Percentiles rank a stretch among this genome's conserved stretches.
phyloP scores from a whole-genome alignment of 1,284 basidiomycete species.

The Grifola frondosa region DNA sequence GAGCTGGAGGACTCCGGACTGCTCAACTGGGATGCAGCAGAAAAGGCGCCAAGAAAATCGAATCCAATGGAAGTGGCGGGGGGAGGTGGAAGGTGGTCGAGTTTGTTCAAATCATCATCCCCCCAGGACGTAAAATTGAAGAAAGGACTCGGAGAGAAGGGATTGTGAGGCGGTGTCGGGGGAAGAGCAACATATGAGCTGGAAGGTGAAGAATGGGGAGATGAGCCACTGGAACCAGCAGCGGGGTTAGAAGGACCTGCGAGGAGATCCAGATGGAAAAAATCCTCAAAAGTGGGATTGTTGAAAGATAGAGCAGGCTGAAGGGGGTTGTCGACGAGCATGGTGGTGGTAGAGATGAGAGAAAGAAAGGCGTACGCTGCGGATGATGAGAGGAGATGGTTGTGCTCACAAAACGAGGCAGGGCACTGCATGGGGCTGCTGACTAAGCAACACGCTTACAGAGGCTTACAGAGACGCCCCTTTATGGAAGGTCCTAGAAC shows the following conservation, averaged over 20 bases:
- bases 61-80: conserved; percentile 34
- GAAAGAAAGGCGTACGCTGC: no score
- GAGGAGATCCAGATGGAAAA: conserved; percentile 50
- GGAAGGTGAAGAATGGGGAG: conserved; percentile 38
- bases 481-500: no score
- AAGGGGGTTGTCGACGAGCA: conserved; percentile 35
- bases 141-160: conserved; percentile 34
- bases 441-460: no score
- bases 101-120: conserved; percentile 44
- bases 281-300: conserved; percentile 42
- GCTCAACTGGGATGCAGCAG: conserved; percentile 21
- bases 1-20: conserved; percentile 27
- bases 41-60: conserved; percentile 39
- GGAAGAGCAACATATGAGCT: conserved; percentile 31
- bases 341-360: no score
- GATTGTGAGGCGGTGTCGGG: conserved; percentile 28
- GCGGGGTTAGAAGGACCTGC: conserved; percentile 25
- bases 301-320: conserved; percentile 25
- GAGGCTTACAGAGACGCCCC: no score
- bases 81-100: conserved; percentile 30
- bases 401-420: no score
- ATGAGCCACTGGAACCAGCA: conserved; percentile 31
- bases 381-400: no score
- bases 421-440: no score
- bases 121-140: conserved; percentile 43